These are phyloP conservation scores for Leccinum imitatum DNA, from an alignment of 768 basidiomycete species.

Conservation along the genomic window DNA sequence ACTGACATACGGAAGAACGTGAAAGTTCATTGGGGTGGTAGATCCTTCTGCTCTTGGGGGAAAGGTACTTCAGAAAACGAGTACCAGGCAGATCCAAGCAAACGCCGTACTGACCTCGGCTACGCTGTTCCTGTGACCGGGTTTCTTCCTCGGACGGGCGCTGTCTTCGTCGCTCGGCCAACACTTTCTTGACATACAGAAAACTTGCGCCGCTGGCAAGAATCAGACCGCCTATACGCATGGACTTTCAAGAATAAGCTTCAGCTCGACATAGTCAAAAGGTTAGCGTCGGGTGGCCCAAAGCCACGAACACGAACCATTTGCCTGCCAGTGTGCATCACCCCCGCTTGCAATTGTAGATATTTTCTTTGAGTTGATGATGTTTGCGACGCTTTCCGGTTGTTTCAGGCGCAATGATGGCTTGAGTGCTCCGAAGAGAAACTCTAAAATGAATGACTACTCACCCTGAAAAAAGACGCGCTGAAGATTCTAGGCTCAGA, in stretches of 20 bases:
- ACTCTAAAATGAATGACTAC: not conserved
- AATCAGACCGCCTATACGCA: conserved; percentile 30
- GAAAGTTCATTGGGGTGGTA: conserved; percentile 8
- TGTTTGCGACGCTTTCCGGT: conserved; percentile 1
- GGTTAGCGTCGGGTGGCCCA: not conserved
- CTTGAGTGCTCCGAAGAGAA: not conserved
- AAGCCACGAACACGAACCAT: conserved; percentile 14
- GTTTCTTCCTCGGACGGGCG: conserved; percentile 18
- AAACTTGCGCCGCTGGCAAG: conserved; percentile 31
- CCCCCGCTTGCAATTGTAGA: not conserved
- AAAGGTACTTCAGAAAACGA: conserved; percentile 14
- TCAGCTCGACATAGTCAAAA: not conserved
- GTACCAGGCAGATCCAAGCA: not conserved
- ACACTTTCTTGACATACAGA: conserved; percentile 31
- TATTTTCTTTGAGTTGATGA: not conserved
- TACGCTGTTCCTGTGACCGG: conserved; percentile 12
- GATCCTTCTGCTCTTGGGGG: conserved; percentile 6
- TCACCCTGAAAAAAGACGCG: conserved; percentile 12
- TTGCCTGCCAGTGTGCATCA: conserved; percentile 15
- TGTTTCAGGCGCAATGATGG: not conserved
- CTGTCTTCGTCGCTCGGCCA: conserved; percentile 27
- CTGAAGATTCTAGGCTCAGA: not conserved
- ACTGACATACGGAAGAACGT: conserved; percentile 1
- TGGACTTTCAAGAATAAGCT: conserved; percentile 12
- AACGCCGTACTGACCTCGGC: conserved; percentile 2